These are phyloP conservation scores for Gossypium trilobum DNA, from an alignment of 441 rosid species.

Conservation along the genomic window DNA sequence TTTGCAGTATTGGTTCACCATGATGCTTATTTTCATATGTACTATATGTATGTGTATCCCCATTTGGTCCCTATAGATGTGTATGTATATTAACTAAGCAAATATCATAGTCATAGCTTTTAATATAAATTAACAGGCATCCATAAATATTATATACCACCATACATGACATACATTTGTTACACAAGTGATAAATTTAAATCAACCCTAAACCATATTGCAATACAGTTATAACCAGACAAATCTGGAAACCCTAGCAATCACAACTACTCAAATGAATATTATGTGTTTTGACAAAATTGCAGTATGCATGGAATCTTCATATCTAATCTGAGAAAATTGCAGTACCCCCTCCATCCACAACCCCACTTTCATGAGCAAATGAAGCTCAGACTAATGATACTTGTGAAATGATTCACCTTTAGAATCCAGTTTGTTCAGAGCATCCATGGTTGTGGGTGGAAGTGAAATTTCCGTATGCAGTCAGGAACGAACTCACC, in stretches of 20 bases:
- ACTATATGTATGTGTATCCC: neutral
- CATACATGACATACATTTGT: neutral
- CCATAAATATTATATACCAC: neutral
- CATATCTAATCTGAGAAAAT: neutral
- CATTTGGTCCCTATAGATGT: too few species aligned
- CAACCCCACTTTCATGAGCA: neutral
- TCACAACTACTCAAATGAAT: neutral
- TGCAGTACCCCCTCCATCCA: neutral
- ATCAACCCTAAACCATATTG: neutral
- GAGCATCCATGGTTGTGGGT: neutral
- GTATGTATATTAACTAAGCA: neutral
- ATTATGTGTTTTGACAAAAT: neutral
- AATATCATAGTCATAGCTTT: neutral
- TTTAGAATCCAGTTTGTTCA: neutral
- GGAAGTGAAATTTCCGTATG: conserved; percentile 3
- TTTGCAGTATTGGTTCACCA: neutral
- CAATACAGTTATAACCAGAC: neutral
- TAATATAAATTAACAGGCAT: neutral
- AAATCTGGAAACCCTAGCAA: neutral
- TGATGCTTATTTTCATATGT: neutral
- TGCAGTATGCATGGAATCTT: neutral
- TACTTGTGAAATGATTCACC: neutral
- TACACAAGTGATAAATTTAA: neutral
- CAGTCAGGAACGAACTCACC: neutral
- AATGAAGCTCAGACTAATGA: neutral